Percentiles rank a stretch among this genome's conserved stretches.
phyloP scores from a whole-genome alignment of 176 grass and related monocot genomes.

The Panicum miliaceum region DNA sequence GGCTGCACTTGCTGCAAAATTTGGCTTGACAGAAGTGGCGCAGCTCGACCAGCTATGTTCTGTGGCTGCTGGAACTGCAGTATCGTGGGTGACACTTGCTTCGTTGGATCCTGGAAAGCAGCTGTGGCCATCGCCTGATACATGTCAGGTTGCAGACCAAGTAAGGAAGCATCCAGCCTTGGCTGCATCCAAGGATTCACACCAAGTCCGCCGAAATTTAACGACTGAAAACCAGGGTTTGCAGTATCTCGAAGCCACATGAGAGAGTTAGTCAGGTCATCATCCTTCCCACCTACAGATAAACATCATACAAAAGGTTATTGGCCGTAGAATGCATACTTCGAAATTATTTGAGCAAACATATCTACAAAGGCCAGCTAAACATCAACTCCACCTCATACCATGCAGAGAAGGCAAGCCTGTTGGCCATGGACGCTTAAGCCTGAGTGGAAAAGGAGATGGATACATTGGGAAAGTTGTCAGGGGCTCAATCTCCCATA shows the following conservation, averaged over 20 bases:
- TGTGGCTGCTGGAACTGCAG: constrained; percentile 87
- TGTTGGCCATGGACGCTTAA: constrained; percentile 98
- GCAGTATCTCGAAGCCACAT: constrained; percentile 86
- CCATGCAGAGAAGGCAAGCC: constrained; percentile 86
- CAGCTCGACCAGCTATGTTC: constrained; percentile 55
- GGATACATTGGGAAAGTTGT: constrained; percentile 99
- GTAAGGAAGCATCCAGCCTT: constrained; percentile 64
- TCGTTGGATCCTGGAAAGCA: constrained; percentile 60
- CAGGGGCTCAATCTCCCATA: constrained; percentile 97
- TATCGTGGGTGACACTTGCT: constrained; percentile 68
- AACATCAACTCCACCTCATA: constrained; percentile 43
- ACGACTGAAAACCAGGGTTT: constrained; percentile 78
- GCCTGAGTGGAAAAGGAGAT: constrained; percentile 88
- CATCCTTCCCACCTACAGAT: constrained; percentile 86
- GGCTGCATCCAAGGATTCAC: constrained; percentile 83
- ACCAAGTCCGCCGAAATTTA: constrained; percentile 80
- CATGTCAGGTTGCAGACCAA: constrained; percentile 73
- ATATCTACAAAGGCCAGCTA: constrained; percentile 10
- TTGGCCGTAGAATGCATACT: constrained; percentile 4
- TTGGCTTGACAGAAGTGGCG: constrained; percentile 57
- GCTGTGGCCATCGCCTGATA: constrained; percentile 69
- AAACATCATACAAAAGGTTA: constrained; percentile 23
- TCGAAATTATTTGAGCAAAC: not conserved
- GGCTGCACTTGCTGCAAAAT: constrained; percentile 69
- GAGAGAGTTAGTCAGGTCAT: constrained; percentile 86